These are phyloP conservation scores for Aspergillus fischeri DNA, from an alignment of 2,329 filamentous ascomycete genomes.

Conservation along the genomic window DNA sequence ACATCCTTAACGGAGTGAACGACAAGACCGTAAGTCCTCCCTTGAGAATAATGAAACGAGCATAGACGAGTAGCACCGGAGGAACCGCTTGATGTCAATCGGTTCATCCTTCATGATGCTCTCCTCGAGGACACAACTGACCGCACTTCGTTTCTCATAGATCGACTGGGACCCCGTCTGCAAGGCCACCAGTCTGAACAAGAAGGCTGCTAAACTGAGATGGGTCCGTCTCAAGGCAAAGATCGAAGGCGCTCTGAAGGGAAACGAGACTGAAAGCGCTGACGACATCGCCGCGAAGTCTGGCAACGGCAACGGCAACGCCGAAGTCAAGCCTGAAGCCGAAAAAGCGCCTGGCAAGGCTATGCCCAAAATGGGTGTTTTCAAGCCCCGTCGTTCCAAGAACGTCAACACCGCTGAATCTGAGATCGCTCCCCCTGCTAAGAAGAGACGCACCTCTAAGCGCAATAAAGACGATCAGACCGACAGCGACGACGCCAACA, in stretches of 20 bases:
- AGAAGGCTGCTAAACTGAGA: constrained; percentile 14
- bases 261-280: constrained; percentile 2
- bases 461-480: background rate
- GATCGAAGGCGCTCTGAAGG: background rate
- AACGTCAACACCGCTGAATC: background rate
- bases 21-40: background rate
- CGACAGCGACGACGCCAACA: background rate
- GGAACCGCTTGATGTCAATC: background rate
- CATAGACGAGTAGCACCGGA: background rate
- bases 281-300: constrained; percentile 6
- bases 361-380: background rate
- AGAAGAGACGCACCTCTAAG: background rate
- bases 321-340: background rate
- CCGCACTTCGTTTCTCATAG: constrained; percentile 13
- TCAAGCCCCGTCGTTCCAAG: background rate
- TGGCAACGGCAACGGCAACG: background rate
- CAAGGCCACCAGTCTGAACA: constrained; percentile 10
- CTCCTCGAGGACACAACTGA: background rate
- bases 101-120: background rate
- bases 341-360: background rate
- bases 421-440: background rate
- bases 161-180: constrained; percentile 35
- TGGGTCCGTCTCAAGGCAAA: constrained; percentile 9
- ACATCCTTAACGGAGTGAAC: background rate
- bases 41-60: background rate